Evolutionary conservation across 2,329 filamentous ascomycete genomes (phyloP).

Genomic region (Fusarium sp.): DNA sequence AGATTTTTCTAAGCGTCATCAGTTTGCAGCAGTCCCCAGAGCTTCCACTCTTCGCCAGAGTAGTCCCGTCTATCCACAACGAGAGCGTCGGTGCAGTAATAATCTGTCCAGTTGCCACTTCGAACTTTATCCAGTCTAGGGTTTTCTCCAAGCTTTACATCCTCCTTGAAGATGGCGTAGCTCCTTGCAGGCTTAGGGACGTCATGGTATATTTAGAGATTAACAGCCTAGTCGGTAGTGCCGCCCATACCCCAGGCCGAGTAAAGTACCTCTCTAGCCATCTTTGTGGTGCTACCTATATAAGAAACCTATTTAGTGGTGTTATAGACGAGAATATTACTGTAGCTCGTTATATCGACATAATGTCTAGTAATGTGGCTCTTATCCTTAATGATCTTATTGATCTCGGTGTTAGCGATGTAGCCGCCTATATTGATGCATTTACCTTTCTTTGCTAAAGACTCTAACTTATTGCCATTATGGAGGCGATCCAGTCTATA

Average conservation of each 20-base stretch:
- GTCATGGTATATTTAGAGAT: neutral
- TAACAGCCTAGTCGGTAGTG: slow-evolving; percentile 1
- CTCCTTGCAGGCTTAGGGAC: neutral
- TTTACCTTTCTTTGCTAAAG: neutral
- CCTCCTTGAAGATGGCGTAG: neutral
- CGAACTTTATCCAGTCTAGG: slow-evolving; percentile 12
- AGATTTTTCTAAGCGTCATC: neutral
- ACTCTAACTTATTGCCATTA: neutral
- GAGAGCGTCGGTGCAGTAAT: neutral
- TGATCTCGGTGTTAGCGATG: neutral
- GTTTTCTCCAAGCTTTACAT: neutral
- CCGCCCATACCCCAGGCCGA: neutral
- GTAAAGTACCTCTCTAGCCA: neutral
- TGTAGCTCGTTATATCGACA: neutral
- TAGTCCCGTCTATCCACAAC: neutral
- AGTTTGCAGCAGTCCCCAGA: neutral
- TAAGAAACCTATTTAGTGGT: neutral
- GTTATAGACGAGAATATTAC: neutral
- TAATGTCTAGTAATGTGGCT: neutral
- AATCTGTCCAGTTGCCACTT: neutral
- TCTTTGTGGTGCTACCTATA: neutral
- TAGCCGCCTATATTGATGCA: neutral
- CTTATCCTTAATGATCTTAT: neutral
- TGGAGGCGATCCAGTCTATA: neutral
- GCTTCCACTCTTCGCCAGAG: no score